Evolutionary conservation across 805 yeast species (phyloP).

Genomic region (Nakazawaea wyomingensis): DNA sequence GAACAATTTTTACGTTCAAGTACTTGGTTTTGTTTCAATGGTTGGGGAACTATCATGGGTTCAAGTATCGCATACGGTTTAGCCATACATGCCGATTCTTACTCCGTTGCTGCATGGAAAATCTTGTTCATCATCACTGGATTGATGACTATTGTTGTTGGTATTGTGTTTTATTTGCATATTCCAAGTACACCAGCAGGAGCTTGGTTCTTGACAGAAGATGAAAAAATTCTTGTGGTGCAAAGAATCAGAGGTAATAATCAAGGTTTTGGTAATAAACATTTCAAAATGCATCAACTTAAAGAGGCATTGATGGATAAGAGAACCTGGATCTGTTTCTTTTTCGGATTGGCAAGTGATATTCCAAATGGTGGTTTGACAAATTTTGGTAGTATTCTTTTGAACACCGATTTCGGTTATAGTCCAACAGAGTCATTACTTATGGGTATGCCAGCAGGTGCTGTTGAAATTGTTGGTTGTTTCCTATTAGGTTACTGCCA

Average conservation of each 20-base stretch:
- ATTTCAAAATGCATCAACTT: constrained; percentile 39
- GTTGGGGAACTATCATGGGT: constrained; percentile 41
- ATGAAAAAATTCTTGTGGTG: constrained; percentile 36
- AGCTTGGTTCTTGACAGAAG: constrained; percentile 30
- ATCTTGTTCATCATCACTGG: constrained; percentile 56
- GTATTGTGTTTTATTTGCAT: constrained; percentile 34
- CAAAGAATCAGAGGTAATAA: constrained; percentile 43
- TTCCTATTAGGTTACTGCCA: not conserved
- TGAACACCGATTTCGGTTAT: not conserved
- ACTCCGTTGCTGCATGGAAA: constrained; percentile 47
- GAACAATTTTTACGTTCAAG: constrained; percentile 22
- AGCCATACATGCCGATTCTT: constrained; percentile 36
- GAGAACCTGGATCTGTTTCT: constrained; percentile 44
- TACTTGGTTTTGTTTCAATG: constrained; percentile 29
- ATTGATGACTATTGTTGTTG: constrained; percentile 43
- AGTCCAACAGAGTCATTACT: constrained; percentile 15
- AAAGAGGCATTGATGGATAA: constrained; percentile 42
- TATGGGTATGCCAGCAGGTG: constrained; percentile 10
- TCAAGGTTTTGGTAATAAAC: constrained; percentile 47
- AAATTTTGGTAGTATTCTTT: constrained; percentile 32
- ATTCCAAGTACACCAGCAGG: constrained; percentile 46
- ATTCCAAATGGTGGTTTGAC: constrained; percentile 49
- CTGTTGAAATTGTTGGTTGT: constrained; percentile 28
- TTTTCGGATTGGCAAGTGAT: constrained; percentile 41
- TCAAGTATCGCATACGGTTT: constrained; percentile 47